Percentiles rank a stretch among this genome's conserved stretches.
Conservation (phyloP, 805 yeast genomes). For the Candida ovalis region DNA sequence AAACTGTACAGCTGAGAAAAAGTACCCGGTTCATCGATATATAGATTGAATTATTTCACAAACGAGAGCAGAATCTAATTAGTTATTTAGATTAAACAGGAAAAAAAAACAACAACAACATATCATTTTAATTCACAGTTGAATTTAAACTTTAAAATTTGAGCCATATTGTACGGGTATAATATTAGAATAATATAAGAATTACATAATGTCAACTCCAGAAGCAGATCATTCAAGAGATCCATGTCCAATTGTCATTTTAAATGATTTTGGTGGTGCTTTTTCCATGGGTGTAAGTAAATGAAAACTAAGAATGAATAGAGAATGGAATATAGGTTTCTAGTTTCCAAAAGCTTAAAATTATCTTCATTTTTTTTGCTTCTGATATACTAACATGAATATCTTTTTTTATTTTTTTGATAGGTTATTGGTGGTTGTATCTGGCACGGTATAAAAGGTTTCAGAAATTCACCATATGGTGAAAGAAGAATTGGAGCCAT, state of each 20-base stretch:
- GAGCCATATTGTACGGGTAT: no score
- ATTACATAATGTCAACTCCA: slow-evolving; percentile 49
- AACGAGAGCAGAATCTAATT: no score
- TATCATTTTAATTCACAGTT: no score
- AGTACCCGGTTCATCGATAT: no score
- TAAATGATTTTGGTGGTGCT: slow-evolving; percentile 98
- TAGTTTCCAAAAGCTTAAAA: neutral
- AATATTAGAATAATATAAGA: no score
- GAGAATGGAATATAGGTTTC: neutral
- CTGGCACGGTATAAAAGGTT: slow-evolving; percentile 99
- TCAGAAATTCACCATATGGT: slow-evolving; percentile 96
- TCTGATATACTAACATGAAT: slow-evolving; percentile 4
- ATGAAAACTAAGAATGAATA: neutral
- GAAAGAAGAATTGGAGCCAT: slow-evolving; percentile 90
- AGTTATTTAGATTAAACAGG: no score
- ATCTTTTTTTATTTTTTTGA: slow-evolving; percentile 22
- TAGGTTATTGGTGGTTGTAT: slow-evolving; percentile 85
- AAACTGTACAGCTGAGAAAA: no score
- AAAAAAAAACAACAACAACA: no score
- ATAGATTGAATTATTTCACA: no score
- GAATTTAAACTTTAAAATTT: no score
- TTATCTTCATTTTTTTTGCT: neutral
- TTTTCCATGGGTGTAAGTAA: slow-evolving; percentile 85
- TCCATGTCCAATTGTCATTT: slow-evolving; percentile 95
- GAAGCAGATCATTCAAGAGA: slow-evolving; percentile 95